Percentiles rank a stretch among this genome's conserved stretches.
These are phyloP conservation scores for Globisporangium solare DNA, from an alignment of 352 stramenopile genomes.

Conservation along the genomic window DNA sequence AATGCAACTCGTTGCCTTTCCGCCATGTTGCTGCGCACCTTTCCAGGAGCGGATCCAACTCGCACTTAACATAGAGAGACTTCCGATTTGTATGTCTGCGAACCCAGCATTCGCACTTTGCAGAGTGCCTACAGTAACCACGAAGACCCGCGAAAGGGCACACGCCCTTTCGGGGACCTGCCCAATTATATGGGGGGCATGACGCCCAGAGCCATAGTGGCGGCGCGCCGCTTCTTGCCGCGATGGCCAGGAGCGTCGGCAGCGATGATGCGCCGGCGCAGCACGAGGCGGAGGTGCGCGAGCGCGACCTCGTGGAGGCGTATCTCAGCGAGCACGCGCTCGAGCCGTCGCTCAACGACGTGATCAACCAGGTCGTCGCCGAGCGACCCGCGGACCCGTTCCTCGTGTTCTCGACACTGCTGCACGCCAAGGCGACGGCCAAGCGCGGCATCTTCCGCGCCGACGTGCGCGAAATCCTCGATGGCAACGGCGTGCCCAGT, in stretches of 20 bases:
- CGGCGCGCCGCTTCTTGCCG: too few relatives aligned
- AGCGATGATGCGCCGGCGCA: background rate
- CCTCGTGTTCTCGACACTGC: conserved; percentile 56
- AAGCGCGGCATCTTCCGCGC: conserved; percentile 67
- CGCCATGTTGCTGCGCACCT: background rate
- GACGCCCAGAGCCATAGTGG: too few relatives aligned
- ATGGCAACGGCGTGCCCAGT: conserved; percentile 30
- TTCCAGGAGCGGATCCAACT: too few relatives aligned
- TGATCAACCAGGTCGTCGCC: conserved; percentile 70
- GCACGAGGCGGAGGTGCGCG: conserved; percentile 33
- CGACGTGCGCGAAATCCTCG: conserved; percentile 50
- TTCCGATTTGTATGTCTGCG: background rate
- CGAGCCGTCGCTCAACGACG: conserved; percentile 59
- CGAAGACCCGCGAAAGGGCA: too few relatives aligned
- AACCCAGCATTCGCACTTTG: conserved; percentile 2
- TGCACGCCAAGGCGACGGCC: conserved; percentile 53
- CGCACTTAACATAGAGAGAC: background rate
- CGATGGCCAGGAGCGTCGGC: background rate
- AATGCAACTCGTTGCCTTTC: conserved; percentile 1
- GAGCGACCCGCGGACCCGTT: conserved; percentile 62
- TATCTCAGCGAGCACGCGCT: conserved; percentile 71
- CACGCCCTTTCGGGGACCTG: too few relatives aligned
- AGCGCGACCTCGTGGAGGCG: conserved; percentile 70
- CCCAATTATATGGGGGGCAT: too few relatives aligned
- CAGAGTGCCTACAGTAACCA: background rate